Evolutionary conservation across 768 basidiomycete species (phyloP).

Genomic region (Sistotremastrum niveocremeum): DNA sequence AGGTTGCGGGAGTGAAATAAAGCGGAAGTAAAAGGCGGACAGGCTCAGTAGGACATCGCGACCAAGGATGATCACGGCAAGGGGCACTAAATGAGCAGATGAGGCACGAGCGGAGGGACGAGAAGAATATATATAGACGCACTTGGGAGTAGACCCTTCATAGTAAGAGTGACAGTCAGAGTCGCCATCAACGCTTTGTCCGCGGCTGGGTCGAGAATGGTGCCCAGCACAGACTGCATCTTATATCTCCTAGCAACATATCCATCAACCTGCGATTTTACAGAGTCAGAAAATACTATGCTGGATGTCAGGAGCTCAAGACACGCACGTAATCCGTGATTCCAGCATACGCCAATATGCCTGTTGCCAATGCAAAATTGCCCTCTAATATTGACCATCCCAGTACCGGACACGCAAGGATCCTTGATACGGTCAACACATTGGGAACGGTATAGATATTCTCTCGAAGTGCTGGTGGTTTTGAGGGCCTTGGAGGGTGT

Average conservation of each 20-base stretch:
- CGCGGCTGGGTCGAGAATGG: slow-evolving; percentile 92
- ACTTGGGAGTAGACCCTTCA: slow-evolving; percentile 79
- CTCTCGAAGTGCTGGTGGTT: slow-evolving; percentile 31
- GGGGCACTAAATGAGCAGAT: slow-evolving; percentile 43
- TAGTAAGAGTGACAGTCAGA: slow-evolving; percentile 70
- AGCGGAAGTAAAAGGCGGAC: slow-evolving; percentile 88
- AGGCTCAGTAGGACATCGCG: slow-evolving; percentile 77
- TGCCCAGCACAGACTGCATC: slow-evolving; percentile 85
- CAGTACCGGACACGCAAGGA: slow-evolving; percentile 80
- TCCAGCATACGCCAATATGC: slow-evolving; percentile 81
- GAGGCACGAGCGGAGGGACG: not conserved
- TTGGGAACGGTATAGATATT: slow-evolving; percentile 96
- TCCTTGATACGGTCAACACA: slow-evolving; percentile 74
- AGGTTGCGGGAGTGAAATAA: slow-evolving; percentile 75
- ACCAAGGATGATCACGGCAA: slow-evolving; percentile 78
- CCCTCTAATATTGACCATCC: slow-evolving; percentile 80
- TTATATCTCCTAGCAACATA: slow-evolving; percentile 77
- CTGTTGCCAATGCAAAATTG: slow-evolving; percentile 69
- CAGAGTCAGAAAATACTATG: slow-evolving; percentile 6
- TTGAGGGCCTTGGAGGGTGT: too few relatives aligned
- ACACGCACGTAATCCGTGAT: slow-evolving; percentile 76
- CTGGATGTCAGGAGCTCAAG: not conserved
- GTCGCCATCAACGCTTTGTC: slow-evolving; percentile 96
- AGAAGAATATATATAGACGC: slow-evolving; percentile 15
- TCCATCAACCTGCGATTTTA: slow-evolving; percentile 60